Conservation (phyloP, 2,329 filamentous ascomycete genomes). For the Didymosphaeria variabile region DNA sequence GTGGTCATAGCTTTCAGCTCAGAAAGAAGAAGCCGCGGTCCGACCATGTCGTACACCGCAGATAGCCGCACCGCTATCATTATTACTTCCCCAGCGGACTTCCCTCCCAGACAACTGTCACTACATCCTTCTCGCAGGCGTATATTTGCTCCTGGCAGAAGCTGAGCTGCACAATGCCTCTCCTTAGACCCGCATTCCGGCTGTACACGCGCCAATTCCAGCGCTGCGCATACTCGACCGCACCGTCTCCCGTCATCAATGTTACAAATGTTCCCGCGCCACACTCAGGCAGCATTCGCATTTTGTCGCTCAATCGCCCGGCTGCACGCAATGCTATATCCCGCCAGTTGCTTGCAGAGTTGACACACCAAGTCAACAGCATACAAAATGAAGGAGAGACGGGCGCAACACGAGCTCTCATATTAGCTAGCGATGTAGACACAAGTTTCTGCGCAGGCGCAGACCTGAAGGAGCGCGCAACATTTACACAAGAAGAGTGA, state of each 20-base stretch:
- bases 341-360: slow-evolving; percentile 73
- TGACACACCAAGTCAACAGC: slow-evolving; percentile 76
- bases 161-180: slow-evolving; percentile 30
- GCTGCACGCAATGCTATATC: slow-evolving; percentile 91
- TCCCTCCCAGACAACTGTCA: no score
- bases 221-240: slow-evolving; percentile 51
- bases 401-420: slow-evolving; percentile 77
- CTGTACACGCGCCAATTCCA: slow-evolving; percentile 35
- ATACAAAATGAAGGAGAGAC: slow-evolving; percentile 68
- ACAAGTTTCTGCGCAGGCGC: slow-evolving; percentile 92
- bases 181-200: slow-evolving; percentile 31
- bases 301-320: slow-evolving; percentile 88
- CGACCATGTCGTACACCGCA: slow-evolving; percentile 1
- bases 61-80: slow-evolving; percentile 1
- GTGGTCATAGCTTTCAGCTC: background rate
- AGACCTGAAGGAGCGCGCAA: slow-evolving; percentile 86
- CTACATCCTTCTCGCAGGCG: background rate
- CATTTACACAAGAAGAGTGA: slow-evolving; percentile 81
- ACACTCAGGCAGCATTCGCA: slow-evolving; percentile 81
- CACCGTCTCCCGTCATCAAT: slow-evolving; percentile 67
- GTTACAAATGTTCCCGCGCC: slow-evolving; percentile 80
- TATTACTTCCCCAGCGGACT: background rate
- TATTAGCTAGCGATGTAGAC: slow-evolving; percentile 87
- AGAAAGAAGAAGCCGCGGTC: slow-evolving; percentile 6
- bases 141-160: background rate